Base-by-base conservation (phyloP, 108 stramenopile genomes). In the Epipyxis sp. region DNA sequence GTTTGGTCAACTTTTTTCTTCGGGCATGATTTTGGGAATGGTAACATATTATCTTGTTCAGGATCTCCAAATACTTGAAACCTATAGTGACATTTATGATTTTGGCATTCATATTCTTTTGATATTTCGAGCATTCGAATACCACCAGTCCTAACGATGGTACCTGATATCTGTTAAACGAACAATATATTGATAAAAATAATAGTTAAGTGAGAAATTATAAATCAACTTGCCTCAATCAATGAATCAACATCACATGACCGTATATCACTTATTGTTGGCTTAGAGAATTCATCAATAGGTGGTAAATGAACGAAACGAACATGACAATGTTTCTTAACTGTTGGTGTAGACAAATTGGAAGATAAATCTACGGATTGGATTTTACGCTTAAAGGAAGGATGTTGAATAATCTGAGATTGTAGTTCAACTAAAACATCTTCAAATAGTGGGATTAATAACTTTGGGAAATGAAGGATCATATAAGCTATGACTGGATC, bases 71-170 rank as follows among this genome's bases (percentile, higher is more conserved):
- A 54, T 44, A 93, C 90, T 3, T 82, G 61, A 83, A 96, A 94
- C 32, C 69, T 83, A 30, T 77, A 76, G 0, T 83, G 84, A 83
- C 98, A 97, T 10, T 87, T 91, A 0, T 77, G 59, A 57, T 84
- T 87, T 46, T 42, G 27, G 80, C 98, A 99, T 69, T 82, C 81
- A 83, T 92, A 99, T 10, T 85, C 82, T 40, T 95, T 79, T 39
- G 87, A 77, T 32, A 87, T 80, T 83, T 99, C 95, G 81, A 96
- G 91, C 94, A 99, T 94, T 67, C 91, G 90, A 1, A 95, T 88
- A 2, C 91, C 87, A 1, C 90, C 88, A 0, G 93, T 86, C 27
- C 97, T 89, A 10, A 95, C 91, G 45, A 96, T 94, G 0, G 95
- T 97, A 20, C 98, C 98, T 69, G 79, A 84, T 2, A 99, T 71